Evolutionary conservation across 805 yeast species (phyloP).

Genomic region (Sungouiella blattae): DNA sequence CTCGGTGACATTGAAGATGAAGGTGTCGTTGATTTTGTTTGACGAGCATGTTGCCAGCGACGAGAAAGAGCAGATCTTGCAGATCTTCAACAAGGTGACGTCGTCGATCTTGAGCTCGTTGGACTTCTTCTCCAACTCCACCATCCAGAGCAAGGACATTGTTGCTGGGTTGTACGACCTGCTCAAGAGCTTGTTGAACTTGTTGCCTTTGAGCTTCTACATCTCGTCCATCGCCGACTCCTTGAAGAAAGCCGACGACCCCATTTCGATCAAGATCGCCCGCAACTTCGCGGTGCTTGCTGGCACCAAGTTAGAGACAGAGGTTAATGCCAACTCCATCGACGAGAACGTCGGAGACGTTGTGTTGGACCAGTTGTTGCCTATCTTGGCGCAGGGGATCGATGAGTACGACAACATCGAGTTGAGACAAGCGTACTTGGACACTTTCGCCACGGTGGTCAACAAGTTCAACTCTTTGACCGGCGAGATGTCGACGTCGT

Average conservation of each 20-base stretch:
- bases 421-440: slow-evolving; percentile 66
- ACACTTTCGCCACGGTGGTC: slow-evolving; percentile 61
- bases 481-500: slow-evolving; percentile 24
- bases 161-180: slow-evolving; percentile 48
- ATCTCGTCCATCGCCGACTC: slow-evolving; percentile 53
- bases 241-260: slow-evolving; percentile 31
- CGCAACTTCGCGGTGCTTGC: slow-evolving; percentile 62
- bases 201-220: slow-evolving; percentile 74
- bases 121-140: slow-evolving; percentile 27
- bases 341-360: slow-evolving; percentile 45
- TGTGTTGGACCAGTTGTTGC: slow-evolving; percentile 51
- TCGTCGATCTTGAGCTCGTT: slow-evolving; percentile 35
- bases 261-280: slow-evolving; percentile 49
- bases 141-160: slow-evolving; percentile 19
- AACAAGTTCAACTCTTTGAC: slow-evolving; percentile 51
- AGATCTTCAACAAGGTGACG: slow-evolving; percentile 28
- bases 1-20: slow-evolving; percentile 41
- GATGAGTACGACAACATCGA: slow-evolving; percentile 38
- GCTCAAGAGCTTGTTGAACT: slow-evolving; percentile 58
- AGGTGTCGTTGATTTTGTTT: slow-evolving; percentile 48
- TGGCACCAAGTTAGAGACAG: slow-evolving; percentile 65
- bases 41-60: slow-evolving; percentile 34
- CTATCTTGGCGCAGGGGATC: slow-evolving; percentile 43
- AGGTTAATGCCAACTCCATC: slow-evolving; percentile 44
- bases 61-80: slow-evolving; percentile 29